These are phyloP conservation scores for Saturnispora sekii DNA, from an alignment of 805 yeast genomes.

Conservation along the genomic window DNA sequence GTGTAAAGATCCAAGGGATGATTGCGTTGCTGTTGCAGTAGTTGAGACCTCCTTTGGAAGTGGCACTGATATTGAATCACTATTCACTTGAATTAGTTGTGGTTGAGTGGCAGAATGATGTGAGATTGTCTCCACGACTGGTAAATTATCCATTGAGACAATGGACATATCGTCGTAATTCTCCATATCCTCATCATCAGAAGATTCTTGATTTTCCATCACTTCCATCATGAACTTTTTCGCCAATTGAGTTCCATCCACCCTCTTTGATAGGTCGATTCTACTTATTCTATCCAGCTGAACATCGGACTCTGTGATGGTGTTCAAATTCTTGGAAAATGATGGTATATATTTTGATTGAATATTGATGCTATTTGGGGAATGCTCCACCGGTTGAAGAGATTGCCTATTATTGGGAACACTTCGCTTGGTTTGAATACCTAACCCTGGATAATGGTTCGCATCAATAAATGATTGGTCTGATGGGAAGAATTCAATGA, in stretches of 20 bases:
- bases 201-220: conserved; percentile 3
- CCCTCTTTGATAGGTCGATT: not conserved
- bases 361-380: too few relatives aligned
- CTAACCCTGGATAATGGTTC: conserved; percentile 4
- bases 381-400: too few relatives aligned
- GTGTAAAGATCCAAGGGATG: not conserved
- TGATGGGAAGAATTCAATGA: conserved; percentile 11
- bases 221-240: conserved; percentile 4
- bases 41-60: not conserved
- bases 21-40: not conserved
- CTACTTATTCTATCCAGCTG: too few relatives aligned
- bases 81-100: not conserved
- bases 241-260: conserved; percentile 4
- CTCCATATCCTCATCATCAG: conserved; percentile 10
- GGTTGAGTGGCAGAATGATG: not conserved
- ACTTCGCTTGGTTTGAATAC: not conserved
- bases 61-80: not conserved
- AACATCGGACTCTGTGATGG: not conserved
- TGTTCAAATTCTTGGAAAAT: not conserved
- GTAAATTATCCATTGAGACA: conserved; percentile 1
- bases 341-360: not conserved
- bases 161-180: conserved; percentile 5
- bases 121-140: not conserved
- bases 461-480: not conserved
- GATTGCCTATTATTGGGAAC: too few relatives aligned